Conservation (phyloP, 768 basidiomycete species). For the Suillus decipiens region DNA sequence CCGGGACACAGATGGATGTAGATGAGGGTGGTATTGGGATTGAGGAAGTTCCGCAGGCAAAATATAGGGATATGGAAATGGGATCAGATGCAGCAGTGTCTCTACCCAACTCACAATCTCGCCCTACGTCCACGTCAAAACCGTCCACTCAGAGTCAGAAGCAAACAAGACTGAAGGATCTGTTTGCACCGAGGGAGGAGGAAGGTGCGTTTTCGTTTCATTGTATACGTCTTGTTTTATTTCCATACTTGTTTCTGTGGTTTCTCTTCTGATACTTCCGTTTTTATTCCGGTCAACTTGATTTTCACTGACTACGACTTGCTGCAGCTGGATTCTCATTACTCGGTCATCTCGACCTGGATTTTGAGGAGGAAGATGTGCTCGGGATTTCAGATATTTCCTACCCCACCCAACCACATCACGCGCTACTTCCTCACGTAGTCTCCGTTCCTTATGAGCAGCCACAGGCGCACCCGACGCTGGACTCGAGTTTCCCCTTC, state of each 20-base stretch:
- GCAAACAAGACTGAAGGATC: conserved; percentile 58
- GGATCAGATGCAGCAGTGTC: neutral
- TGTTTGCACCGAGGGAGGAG: conserved; percentile 71
- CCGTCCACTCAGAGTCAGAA: conserved; percentile 4
- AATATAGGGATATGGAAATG: conserved; percentile 2
- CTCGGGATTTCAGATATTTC: conserved; percentile 30
- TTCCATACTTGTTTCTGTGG: neutral
- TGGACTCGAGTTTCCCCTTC: conserved; percentile 56
- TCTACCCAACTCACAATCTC: neutral
- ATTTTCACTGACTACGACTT: neutral
- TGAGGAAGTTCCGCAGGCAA: conserved; percentile 20
- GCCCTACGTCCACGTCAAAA: neutral
- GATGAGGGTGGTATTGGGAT: conserved; percentile 29
- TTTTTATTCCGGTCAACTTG: neutral
- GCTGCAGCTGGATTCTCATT: conserved; percentile 67
- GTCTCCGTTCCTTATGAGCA: conserved; percentile 9
- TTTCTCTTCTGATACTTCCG: neutral
- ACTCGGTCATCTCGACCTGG: conserved; percentile 72
- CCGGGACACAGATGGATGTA: neutral
- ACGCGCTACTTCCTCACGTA: conserved; percentile 6
- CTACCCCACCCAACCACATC: conserved; percentile 12
- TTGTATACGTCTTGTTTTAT: neutral
- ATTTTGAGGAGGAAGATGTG: conserved; percentile 65
- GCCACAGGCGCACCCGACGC: conserved; percentile 29
- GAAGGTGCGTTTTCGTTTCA: conserved; percentile 47